Evolutionary conservation across 2,329 filamentous ascomycete genomes (phyloP), one percentile per base, ranked within the genome.

Genomic region (Stagonosporopsis chrysanthemi): DNA sequence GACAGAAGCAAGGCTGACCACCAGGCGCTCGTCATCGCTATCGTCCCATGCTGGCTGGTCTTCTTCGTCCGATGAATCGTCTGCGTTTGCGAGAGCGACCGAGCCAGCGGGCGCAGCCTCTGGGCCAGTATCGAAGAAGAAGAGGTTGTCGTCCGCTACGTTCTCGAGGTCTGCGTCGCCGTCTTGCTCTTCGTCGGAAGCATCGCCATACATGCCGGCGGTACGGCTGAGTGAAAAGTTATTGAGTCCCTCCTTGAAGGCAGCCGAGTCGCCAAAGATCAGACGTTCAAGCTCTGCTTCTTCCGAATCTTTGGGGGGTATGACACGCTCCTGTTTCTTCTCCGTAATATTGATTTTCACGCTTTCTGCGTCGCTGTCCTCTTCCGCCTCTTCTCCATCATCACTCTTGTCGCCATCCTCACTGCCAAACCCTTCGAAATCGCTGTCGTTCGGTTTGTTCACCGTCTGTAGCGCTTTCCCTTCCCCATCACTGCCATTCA

Each of bases 11-110:
- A 99, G 83, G 14, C 94, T 98, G 45, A 99, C 84, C 6, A 87
- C 86, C 61, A 97, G 80, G 51, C 91, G 86, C 72, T 98, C 95
- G 72, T 99, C 95, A 69, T 99, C 95, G 76, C 93, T 98, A 74
- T 99, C 95, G 66, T 93, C 88, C 95, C 95, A 99, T 1, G 87
- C 90, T 2, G 88, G 83, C 19, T 81, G 80, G 35, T 75, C 75
- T 4, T 69, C 66, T 23, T 76, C 65, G 17, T 75, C 74, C 19
- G 77, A 77, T 31, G 74, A 76, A 29, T 77, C 78, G 1, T 55
- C 66, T 22, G 76, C 72, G 22, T 80, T 76, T 2, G 78, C 77
- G 11, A 73, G 72, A 33, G 77, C 76, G 4, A 74, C 71, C 19
- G 76, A 73, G 42, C 76, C 74, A 53, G 77, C 73, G 44, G 74